Percentiles rank a stretch among this genome's conserved stretches.
These are phyloP conservation scores for Silene conica DNA, from an alignment of 148 eudicot species.

Conservation along the genomic window DNA sequence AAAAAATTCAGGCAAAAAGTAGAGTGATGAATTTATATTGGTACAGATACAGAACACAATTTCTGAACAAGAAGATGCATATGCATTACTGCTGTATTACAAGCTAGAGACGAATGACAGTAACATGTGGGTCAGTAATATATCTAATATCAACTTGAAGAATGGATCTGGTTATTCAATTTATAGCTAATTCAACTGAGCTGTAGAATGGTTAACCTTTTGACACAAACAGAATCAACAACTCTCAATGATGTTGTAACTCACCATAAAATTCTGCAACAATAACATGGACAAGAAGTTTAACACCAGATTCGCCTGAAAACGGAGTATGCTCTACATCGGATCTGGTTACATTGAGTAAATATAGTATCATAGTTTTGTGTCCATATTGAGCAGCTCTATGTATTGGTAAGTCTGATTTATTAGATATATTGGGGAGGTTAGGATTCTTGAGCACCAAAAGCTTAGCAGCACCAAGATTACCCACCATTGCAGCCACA, in stretches of 20 bases:
- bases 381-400: conserved; percentile 31
- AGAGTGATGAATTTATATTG: not conserved
- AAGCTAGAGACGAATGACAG: too few relatives aligned
- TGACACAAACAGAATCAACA: not conserved
- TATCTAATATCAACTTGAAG: too few relatives aligned
- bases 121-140: too few relatives aligned
- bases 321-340: conserved; percentile 23
- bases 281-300: conserved; percentile 19
- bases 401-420: conserved; percentile 24
- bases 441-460: conserved; percentile 25
- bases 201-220: too few relatives aligned
- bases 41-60: too few relatives aligned
- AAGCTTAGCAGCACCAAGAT: conserved; percentile 19
- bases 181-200: too few relatives aligned
- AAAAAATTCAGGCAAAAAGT: not conserved
- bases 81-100: too few relatives aligned
- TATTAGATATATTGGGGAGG: conserved; percentile 24
- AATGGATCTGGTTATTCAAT: too few relatives aligned
- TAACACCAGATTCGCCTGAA: conserved; percentile 19
- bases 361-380: conserved; percentile 8
- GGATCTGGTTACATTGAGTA: conserved; percentile 1
- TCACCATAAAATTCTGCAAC: conserved; percentile 24
- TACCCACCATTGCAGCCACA: conserved; percentile 29
- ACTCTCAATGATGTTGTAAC: not conserved
- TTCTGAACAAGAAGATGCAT: too few relatives aligned